Base-by-base conservation (phyloP, 306 rosid species). In the Begonia masoniana region DNA sequence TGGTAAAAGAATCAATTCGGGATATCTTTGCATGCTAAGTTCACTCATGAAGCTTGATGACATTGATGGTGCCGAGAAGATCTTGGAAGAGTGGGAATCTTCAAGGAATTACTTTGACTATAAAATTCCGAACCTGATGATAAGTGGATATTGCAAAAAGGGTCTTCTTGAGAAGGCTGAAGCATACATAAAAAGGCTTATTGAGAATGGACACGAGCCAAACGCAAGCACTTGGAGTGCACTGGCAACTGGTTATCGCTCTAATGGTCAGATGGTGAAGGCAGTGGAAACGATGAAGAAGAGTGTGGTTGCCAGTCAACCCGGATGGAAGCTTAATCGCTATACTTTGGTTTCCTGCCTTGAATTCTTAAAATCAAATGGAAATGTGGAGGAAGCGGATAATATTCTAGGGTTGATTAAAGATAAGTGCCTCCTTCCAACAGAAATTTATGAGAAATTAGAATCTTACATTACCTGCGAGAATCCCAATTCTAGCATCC, bases 81-180 rank as follows among this genome's bases (percentile, higher is more conserved):
- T 86, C 51, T 53, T 75, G 66, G 72, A 64, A 68, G 88, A 82
- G 46, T 82, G 88, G 93, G 93, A 82, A 71, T 75, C 78, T 13
- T 52, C 2, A 8, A 10, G 41, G 41, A 63, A 55, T 15, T 10
- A 7, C 49, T 78, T 75, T 62, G 93, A 82, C 64, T 9, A 7
- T 41, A 73, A 75, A 60, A 62, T 86, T 69, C 76, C 88, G 21
- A 69, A 67, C 52, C 9, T 82, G 66, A 50, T 82, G 76, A 69
- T 80, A 64, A 55, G n/a, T 45, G 74, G 68, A 39, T 82, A 82
- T 53, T 86, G 83, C 70, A 71, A 50, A 60, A 67, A 62, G 54
- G 88, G 86, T 57, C 62, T 52, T 46, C 5, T 78, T 36, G 82
- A 61, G 45, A 80, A 74, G 72, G 93, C 93, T 10, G 74, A 69